Conservation (phyloP, 352 stramenopile species). For the Pythium scleroteichum region DNA sequence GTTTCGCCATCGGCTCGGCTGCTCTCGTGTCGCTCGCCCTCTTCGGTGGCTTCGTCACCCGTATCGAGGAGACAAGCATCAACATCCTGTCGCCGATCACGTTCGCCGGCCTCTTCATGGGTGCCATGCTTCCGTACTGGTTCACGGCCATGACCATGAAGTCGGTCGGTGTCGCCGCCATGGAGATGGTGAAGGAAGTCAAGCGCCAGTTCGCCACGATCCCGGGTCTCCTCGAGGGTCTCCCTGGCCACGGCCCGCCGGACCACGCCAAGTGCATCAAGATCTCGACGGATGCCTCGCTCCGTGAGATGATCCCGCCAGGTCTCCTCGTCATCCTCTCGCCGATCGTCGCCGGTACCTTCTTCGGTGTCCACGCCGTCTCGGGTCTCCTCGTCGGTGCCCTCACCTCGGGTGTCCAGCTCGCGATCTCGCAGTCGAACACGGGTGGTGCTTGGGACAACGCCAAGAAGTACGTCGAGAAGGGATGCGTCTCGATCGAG, state of each 20-base stretch:
- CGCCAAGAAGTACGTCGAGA: conserved; percentile 99
- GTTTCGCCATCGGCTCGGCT: conserved; percentile 99
- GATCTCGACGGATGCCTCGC: conserved; percentile 98
- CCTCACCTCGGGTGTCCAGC: conserved; percentile 96
- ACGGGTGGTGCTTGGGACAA: conserved; percentile 99
- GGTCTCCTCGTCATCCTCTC: conserved; percentile 98
- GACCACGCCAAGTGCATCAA: conserved; percentile 95
- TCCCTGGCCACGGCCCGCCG: conserved; percentile 81
- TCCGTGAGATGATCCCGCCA: conserved; percentile 99
- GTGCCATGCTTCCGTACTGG: conserved; percentile 99
- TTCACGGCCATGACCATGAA: conserved; percentile 99
- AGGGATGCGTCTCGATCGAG: conserved; percentile 89
- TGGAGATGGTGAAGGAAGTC: conserved; percentile 99
- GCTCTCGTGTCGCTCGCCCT: conserved; percentile 98
- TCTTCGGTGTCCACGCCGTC: conserved; percentile 98
- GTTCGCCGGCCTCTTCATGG: conserved; percentile 99
- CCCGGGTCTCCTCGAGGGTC: conserved; percentile 96
- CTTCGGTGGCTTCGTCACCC: conserved; percentile 98
- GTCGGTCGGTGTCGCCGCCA: conserved; percentile 97
- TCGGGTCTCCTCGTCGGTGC: conserved; percentile 96
- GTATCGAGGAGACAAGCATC: conserved; percentile 94
- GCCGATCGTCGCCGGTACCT: conserved; percentile 96
- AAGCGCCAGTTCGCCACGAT: conserved; percentile 99
- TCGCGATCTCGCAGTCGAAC: conserved; percentile 99
- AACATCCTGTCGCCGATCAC: conserved; percentile 98